Conservation (phyloP, 305 asterid species). For the Fraxinus latifolia region DNA sequence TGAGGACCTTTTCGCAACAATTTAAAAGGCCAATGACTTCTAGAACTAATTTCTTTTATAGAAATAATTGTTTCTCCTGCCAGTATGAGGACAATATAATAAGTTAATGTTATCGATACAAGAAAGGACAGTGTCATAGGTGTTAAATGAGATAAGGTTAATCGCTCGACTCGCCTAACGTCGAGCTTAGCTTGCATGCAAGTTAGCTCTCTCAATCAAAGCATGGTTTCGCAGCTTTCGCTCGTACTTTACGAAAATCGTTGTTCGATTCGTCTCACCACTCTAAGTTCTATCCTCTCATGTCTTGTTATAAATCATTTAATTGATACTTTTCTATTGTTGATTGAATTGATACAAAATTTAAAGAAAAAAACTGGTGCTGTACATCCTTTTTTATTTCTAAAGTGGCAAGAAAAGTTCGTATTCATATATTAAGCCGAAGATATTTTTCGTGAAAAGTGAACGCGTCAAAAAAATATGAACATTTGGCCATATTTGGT, state of each 20-base stretch:
- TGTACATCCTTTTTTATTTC: not conserved
- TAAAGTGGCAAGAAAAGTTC: not conserved
- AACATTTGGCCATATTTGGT: constrained; percentile 3
- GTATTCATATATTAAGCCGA: not conserved
- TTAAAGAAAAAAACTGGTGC: not conserved
- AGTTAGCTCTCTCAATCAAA: too few species aligned
- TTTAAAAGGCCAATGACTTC: not conserved
- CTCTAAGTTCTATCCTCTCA: not conserved
- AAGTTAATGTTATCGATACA: not conserved
- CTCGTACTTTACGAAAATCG: not conserved
- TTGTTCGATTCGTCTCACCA: not conserved
- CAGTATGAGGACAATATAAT: not conserved
- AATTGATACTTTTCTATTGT: not conserved
- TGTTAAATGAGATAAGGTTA: not conserved
- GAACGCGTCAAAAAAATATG: constrained; percentile 5
- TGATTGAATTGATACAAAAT: not conserved
- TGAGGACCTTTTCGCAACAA: not conserved
- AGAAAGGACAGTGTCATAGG: not conserved
- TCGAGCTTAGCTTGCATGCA: not conserved
- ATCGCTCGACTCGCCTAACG: not conserved
- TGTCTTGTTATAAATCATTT: not conserved
- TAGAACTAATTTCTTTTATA: not conserved
- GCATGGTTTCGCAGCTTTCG: not conserved
- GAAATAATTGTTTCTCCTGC: not conserved
- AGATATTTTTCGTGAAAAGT: not conserved